phyloP scores from a whole-genome alignment of 176 grass and related monocot species.

The Triticum monococcum region DNA sequence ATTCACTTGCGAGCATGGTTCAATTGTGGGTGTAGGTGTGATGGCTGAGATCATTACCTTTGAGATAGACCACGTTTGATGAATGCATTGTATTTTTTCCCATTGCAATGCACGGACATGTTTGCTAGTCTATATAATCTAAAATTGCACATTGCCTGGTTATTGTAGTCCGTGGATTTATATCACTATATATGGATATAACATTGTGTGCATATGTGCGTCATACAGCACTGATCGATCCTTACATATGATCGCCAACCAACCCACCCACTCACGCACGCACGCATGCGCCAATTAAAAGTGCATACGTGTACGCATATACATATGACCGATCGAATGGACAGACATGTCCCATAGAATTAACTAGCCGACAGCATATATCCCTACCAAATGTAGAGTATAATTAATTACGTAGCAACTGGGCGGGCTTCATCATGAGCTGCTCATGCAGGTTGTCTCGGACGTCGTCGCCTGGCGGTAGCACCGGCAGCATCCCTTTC shows the following conservation, averaged over 20 bases:
- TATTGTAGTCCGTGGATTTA: neutral
- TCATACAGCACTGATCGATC: conserved; percentile 25
- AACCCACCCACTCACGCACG: neutral
- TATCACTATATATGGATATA: neutral
- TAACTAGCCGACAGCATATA: neutral
- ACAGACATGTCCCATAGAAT: neutral
- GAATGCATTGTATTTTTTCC: no score
- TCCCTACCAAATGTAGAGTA: neutral
- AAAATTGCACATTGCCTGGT: neutral
- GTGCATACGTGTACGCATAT: neutral
- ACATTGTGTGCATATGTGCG: neutral
- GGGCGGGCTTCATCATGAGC: neutral
- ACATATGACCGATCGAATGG: neutral
- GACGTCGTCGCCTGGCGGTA: neutral
- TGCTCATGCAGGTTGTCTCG: neutral
- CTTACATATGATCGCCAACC: neutral
- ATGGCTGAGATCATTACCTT: no score
- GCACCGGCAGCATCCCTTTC: conserved; percentile 44
- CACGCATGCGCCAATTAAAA: conserved; percentile 3
- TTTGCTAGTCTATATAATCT: neutral
- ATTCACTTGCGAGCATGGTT: no score
- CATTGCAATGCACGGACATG: no score
- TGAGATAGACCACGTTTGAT: no score
- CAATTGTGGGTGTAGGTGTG: no score
- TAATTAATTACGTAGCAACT: neutral